Conservation (phyloP, 768 basidiomycete genomes). For the Podaxis sp. region DNA sequence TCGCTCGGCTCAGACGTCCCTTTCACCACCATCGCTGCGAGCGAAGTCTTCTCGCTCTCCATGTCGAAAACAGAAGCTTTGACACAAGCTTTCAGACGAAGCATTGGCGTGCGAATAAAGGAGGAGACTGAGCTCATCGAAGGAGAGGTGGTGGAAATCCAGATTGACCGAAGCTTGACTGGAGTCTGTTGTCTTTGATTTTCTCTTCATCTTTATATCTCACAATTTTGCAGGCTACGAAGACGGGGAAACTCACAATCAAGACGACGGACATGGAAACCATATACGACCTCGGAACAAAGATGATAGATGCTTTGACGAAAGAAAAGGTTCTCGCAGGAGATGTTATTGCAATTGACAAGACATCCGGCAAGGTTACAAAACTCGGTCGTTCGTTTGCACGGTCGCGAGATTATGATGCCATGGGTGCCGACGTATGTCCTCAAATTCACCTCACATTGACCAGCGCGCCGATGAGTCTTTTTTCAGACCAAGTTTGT, state of each 20-base stretch:
- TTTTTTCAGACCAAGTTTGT: conserved; percentile 88
- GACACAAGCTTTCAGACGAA: conserved; percentile 93
- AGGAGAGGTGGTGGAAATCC: conserved; percentile 98
- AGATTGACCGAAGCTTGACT: conserved; percentile 95
- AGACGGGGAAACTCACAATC: conserved; percentile 95
- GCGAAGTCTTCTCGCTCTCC: conserved; percentile 96
- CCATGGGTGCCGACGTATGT: conserved; percentile 97
- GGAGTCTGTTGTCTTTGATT: conserved; percentile 56
- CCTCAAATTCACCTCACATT: conserved; percentile 8
- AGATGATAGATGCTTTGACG: conserved; percentile 97
- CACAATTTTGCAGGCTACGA: conserved; percentile 69
- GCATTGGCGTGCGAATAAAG: conserved; percentile 96
- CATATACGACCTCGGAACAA: conserved; percentile 95
- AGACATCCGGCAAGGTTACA: conserved; percentile 93
- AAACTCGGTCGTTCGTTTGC: conserved; percentile 97
- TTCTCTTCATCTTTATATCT: conserved; percentile 9
- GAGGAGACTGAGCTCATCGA: conserved; percentile 98
- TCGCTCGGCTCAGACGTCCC: conserved; percentile 92
- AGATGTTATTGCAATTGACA: conserved; percentile 96
- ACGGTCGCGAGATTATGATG: conserved; percentile 97
- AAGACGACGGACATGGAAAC: conserved; percentile 99
- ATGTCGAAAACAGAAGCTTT: conserved; percentile 99
- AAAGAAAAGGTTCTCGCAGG: conserved; percentile 97
- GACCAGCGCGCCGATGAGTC: conserved; percentile 11
- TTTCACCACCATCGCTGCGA: conserved; percentile 96